A percentile compares a stretch with the other conserved stretches of the same genome.
phyloP scores from a whole-genome alignment of 331 rosid genomes.

The Acacia concinna region DNA sequence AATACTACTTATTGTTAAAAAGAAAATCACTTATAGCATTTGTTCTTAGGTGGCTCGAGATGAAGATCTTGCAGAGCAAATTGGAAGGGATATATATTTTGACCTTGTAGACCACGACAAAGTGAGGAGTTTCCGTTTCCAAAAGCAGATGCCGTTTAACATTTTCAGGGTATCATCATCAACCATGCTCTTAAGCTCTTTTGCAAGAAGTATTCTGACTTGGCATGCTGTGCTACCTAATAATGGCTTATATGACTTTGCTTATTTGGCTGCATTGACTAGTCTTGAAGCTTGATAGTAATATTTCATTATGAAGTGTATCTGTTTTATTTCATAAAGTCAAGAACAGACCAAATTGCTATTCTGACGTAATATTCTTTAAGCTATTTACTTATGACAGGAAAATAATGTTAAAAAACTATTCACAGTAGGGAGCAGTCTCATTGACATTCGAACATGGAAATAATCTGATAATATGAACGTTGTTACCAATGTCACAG shows the following conservation, averaged over 20 bases:
- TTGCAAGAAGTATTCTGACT: conserved; percentile 2
- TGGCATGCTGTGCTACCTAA: conserved; percentile 2
- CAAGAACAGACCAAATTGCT: not conserved
- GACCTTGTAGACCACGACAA: conserved; percentile 94
- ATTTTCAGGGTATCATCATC: conserved; percentile 63
- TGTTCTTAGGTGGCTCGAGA: conserved; percentile 80
- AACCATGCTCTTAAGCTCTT: not conserved
- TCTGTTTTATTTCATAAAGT: not conserved
- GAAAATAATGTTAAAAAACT: not conserved
- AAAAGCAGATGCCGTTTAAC: conserved; percentile 76
- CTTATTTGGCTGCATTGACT: conserved; percentile 3
- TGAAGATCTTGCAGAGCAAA: conserved; percentile 70
- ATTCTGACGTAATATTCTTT: not conserved
- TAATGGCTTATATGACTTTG: conserved; percentile 4
- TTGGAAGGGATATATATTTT: conserved; percentile 86
- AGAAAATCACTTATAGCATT: conserved; percentile 17
- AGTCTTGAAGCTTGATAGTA: conserved; percentile 6
- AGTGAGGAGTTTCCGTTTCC: conserved; percentile 90
- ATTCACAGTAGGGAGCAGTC: not conserved
- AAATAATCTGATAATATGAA: not conserved
- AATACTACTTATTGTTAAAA: not conserved
- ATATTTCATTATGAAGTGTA: not conserved
- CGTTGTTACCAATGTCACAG: not conserved
- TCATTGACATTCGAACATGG: not conserved
- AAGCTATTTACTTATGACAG: not conserved